phyloP scores from a whole-genome alignment of 2,329 filamentous ascomycete genomes.

The Grosmannia penicillata region DNA sequence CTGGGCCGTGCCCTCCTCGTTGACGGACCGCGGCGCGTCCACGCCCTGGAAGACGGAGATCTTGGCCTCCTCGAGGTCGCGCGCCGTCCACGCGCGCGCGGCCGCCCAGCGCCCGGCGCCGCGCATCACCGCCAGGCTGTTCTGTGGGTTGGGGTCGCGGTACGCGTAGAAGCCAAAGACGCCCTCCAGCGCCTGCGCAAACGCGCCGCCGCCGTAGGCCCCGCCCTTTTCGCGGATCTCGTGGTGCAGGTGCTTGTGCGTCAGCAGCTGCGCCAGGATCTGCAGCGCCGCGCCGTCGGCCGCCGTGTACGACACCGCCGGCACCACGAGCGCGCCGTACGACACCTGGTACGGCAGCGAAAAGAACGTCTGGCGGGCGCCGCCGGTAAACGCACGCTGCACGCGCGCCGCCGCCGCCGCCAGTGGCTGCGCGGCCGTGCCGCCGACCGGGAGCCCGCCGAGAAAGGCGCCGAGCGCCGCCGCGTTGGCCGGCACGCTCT shows the following conservation, averaged over 20 bases:
- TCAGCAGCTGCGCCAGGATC: conserved; percentile 80
- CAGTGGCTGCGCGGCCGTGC: conserved; percentile 30
- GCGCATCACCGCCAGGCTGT: conserved; percentile 72
- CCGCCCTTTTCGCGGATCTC: conserved; percentile 97
- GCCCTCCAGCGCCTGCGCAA: conserved; percentile 63
- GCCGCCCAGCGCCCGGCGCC: conserved; percentile 72
- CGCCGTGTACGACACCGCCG: conserved; percentile 71
- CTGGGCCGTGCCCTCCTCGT: conserved; percentile 69
- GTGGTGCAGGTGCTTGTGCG: conserved; percentile 91
- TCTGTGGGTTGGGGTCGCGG: conserved; percentile 86
- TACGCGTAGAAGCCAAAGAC: conserved; percentile 94
- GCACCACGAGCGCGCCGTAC: conserved; percentile 71
- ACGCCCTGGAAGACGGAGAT: conserved; percentile 84
- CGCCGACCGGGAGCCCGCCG: conserved; percentile 12
- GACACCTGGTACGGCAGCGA: conserved; percentile 94
- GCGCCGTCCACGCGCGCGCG: conserved; percentile 62
- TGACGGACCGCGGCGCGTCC: conserved; percentile 79
- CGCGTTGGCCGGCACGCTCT: conserved; percentile 57
- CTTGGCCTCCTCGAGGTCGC: conserved; percentile 91
- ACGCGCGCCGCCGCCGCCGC: conserved; percentile 2
- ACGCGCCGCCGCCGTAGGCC: conserved; percentile 86
- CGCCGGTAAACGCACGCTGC: conserved; percentile 7
- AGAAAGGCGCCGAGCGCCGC: conserved; percentile 59
- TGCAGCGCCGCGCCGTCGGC: conserved; percentile 65
- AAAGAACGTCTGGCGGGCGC: conserved; percentile 59